A percentile compares a stretch with the other conserved stretches of the same genome.
Conservation (phyloP, 306 rosid species). For the Sicyos baderoa region DNA sequence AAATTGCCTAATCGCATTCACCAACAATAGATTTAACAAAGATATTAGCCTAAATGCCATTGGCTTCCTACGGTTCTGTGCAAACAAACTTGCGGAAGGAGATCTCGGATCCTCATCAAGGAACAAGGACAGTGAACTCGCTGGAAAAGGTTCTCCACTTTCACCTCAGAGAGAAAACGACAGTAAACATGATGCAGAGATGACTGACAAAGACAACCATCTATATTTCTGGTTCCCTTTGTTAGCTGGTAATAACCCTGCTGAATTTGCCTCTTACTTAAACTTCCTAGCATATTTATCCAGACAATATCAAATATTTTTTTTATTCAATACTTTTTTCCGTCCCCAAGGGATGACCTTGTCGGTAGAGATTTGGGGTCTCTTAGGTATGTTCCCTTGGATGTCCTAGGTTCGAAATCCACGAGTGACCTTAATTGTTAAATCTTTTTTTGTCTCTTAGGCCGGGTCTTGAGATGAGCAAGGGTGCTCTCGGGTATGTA, state of each 20-base stretch:
- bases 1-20: conserved; percentile 93
- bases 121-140: conserved; percentile 58
- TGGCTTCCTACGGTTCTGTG: conserved; percentile 88
- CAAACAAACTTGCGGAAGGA: conserved; percentile 92
- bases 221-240: conserved; percentile 97
- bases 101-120: conserved; percentile 70
- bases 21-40: conserved; percentile 84
- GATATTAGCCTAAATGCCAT: conserved; percentile 96
- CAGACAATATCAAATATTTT: not conserved
- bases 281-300: not conserved
- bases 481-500: too few species aligned
- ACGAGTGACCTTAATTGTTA: too few species aligned
- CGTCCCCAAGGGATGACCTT: too few species aligned
- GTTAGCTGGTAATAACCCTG: conserved; percentile 63
- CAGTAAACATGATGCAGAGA: conserved; percentile 54
- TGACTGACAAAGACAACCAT: conserved; percentile 67
- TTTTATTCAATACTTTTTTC: too few species aligned
- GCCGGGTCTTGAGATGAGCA: too few species aligned
- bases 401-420: too few species aligned
- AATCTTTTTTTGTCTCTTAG: too few species aligned
- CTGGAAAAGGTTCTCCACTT: conserved; percentile 42
- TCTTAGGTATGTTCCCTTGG: too few species aligned
- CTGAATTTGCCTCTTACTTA: conserved; percentile 22
- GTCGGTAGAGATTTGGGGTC: too few species aligned
- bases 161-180: conserved; percentile 52